phyloP scores from a whole-genome alignment of 768 basidiomycete species.

The Amanita subjunquillea region DNA sequence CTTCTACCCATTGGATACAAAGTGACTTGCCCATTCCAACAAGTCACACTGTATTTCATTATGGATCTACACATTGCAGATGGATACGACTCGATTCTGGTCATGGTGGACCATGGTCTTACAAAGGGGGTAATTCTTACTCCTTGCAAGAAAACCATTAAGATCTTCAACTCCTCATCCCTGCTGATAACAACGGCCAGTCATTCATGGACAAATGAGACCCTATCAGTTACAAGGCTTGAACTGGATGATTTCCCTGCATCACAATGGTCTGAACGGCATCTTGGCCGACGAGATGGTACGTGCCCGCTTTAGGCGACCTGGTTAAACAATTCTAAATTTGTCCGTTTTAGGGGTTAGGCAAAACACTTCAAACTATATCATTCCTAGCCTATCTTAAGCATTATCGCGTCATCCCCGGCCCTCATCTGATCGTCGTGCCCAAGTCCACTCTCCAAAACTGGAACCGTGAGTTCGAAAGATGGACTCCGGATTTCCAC shows the following conservation, averaged over 20 bases:
- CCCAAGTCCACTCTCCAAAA: constrained; percentile 99
- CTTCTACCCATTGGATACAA: too few relatives aligned
- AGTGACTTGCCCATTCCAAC: too few relatives aligned
- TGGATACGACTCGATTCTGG: too few relatives aligned
- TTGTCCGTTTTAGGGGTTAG: constrained; percentile 58
- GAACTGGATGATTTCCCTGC: constrained; percentile 94
- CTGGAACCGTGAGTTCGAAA: constrained; percentile 88
- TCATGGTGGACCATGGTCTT: too few relatives aligned
- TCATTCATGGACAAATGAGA: constrained; percentile 85
- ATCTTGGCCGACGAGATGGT: constrained; percentile 98
- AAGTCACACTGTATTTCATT: too few relatives aligned
- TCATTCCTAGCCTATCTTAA: constrained; percentile 94
- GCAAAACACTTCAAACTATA: constrained; percentile 97
- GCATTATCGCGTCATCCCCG: constrained; percentile 61
- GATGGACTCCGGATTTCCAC: constrained; percentile 86
- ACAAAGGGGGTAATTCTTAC: too few relatives aligned
- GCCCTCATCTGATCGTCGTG: constrained; percentile 92
- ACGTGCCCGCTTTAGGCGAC: constrained; percentile 7
- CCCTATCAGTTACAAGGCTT: constrained; percentile 92
- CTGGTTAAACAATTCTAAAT: neutral
- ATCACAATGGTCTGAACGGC: constrained; percentile 94
- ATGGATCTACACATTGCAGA: too few relatives aligned
- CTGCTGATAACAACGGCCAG: constrained; percentile 1
- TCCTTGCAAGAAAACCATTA: too few relatives aligned
- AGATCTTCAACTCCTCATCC: constrained; percentile 6